Conservation (phyloP, 2,329 filamentous ascomycete species). For the Cytospora paraplurivora region DNA sequence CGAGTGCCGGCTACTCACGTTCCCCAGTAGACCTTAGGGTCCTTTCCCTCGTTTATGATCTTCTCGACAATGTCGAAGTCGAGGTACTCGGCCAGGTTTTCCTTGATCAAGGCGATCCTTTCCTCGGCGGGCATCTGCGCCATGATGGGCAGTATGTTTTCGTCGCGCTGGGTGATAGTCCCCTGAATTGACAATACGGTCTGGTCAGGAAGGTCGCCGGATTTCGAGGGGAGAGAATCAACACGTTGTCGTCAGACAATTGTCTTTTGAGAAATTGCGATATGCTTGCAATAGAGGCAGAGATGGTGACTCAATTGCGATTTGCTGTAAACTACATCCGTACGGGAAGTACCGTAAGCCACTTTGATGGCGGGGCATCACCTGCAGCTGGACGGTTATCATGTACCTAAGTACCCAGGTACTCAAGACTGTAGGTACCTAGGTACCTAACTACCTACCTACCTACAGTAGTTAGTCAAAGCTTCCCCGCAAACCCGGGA, state of each 20-base stretch:
- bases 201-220: not conserved
- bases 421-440: not conserved
- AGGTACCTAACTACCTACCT: no score
- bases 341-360: no score
- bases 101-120: slow-evolving; percentile 73
- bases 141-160: slow-evolving; percentile 48
- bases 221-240: not conserved
- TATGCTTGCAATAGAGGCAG: not conserved
- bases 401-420: not conserved
- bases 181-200: no score
- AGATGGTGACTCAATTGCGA: not conserved
- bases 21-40: slow-evolving; percentile 85
- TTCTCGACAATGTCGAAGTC: slow-evolving; percentile 82
- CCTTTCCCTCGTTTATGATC: slow-evolving; percentile 68
- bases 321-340: no score
- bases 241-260: not conserved
- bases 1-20: slow-evolving; percentile 30
- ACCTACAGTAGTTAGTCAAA: no score
- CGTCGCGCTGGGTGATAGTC: not conserved
- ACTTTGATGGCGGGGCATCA: no score
- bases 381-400: no score
- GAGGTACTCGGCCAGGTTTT: slow-evolving; percentile 79
- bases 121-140: slow-evolving; percentile 54
- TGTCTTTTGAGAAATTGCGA: not conserved
- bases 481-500: not conserved